These are phyloP conservation scores for Leccinellum luteum DNA, from an alignment of 768 basidiomycete genomes.

Conservation along the genomic window DNA sequence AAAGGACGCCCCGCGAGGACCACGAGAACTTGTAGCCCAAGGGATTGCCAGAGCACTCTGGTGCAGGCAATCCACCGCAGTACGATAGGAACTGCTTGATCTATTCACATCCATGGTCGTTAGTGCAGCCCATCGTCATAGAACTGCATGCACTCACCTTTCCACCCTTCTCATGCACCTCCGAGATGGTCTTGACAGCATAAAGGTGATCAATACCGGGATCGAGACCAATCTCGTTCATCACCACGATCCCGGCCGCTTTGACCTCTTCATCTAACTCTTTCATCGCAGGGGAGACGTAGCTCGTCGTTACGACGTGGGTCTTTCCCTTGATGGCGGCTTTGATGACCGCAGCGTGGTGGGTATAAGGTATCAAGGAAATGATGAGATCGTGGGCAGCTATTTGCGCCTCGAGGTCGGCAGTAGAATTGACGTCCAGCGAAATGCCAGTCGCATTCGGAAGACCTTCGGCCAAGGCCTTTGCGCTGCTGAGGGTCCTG, in stretches of 20 bases:
- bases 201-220: constrained; percentile 94
- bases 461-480: constrained; percentile 65
- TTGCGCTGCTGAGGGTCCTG: constrained; percentile 77
- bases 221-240: constrained; percentile 98
- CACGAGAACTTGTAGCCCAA: constrained; percentile 99
- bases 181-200: constrained; percentile 90
- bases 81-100: constrained; percentile 90
- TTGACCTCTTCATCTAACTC: constrained; percentile 79
- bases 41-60: constrained; percentile 88
- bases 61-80: constrained; percentile 95
- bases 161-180: constrained; percentile 92
- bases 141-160: constrained; percentile 53
- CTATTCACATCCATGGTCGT: constrained; percentile 35
- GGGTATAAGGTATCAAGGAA: constrained; percentile 93
- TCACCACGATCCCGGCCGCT: constrained; percentile 86
- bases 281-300: constrained; percentile 88
- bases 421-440: constrained; percentile 73
- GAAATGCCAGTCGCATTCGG: constrained; percentile 70
- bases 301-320: constrained; percentile 94
- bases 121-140: not conserved
- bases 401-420: constrained; percentile 75
- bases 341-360: constrained; percentile 87
- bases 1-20: constrained; percentile 94
- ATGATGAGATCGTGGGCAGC: constrained; percentile 91
- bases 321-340: constrained; percentile 81